These are phyloP conservation scores for Cronartium quercuum DNA, from an alignment of 1,284 basidiomycete genomes.

Conservation along the genomic window DNA sequence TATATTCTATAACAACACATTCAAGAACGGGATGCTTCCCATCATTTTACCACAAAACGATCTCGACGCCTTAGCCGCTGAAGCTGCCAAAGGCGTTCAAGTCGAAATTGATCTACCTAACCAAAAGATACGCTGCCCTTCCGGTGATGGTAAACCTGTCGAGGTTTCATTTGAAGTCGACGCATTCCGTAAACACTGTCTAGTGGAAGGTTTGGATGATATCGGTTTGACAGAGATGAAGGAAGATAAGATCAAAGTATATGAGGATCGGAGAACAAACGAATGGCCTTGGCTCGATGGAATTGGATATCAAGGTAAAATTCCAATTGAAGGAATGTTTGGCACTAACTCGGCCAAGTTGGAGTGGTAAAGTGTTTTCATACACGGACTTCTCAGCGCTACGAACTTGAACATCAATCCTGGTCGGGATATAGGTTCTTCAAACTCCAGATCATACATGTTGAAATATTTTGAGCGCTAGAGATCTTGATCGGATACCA, in stretches of 20 bases:
- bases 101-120: slow-evolving; percentile 85
- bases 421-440: too few relatives aligned
- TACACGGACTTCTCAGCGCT: too few relatives aligned
- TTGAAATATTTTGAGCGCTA: too few relatives aligned
- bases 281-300: slow-evolving; percentile 36
- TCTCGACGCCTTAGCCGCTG: slow-evolving; percentile 67
- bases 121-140: slow-evolving; percentile 49
- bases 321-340: slow-evolving; percentile 14
- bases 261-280: slow-evolving; percentile 11
- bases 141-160: background rate
- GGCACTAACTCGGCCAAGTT: background rate
- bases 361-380: slow-evolving; percentile 1
- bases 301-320: slow-evolving; percentile 30
- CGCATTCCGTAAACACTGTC: slow-evolving; percentile 79
- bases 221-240: slow-evolving; percentile 56
- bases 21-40: slow-evolving; percentile 96
- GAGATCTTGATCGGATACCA: too few relatives aligned
- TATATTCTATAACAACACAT: slow-evolving; percentile 84
- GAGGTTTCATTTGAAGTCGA: slow-evolving; percentile 69
- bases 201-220: slow-evolving; percentile 89
- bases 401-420: too few relatives aligned
- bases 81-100: slow-evolving; percentile 71
- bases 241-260: slow-evolving; percentile 24
- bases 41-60: slow-evolving; percentile 69
- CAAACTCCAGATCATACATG: too few relatives aligned